These are phyloP conservation scores for Fraxinus ornus DNA, from an alignment of 305 asterid genomes.

Conservation along the genomic window DNA sequence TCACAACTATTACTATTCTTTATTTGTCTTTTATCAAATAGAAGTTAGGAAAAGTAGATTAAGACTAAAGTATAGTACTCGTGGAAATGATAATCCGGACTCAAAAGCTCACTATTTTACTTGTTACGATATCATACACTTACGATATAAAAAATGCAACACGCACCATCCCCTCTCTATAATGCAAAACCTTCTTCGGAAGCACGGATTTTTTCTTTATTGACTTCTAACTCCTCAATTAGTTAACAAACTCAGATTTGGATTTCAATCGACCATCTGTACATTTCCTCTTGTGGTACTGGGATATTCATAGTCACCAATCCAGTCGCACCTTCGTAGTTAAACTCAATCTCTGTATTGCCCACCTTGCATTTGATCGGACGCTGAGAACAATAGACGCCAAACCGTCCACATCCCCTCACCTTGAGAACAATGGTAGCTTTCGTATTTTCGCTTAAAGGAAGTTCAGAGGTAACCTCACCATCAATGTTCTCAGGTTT, in stretches of 20 bases:
- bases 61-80: too few species aligned
- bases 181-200: neutral
- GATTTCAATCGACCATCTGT: slow-evolving; percentile 36
- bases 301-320: slow-evolving; percentile 35
- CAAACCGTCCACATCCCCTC: slow-evolving; percentile 47
- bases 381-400: slow-evolving; percentile 39
- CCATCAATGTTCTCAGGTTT: slow-evolving; percentile 19
- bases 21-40: too few species aligned
- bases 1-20: too few species aligned
- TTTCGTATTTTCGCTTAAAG: slow-evolving; percentile 16
- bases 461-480: slow-evolving; percentile 15
- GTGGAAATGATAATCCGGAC: too few species aligned
- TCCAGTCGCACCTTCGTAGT: slow-evolving; percentile 31
- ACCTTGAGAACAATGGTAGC: slow-evolving; percentile 30
- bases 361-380: slow-evolving; percentile 39
- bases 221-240: neutral
- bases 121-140: too few species aligned
- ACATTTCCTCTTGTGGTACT: slow-evolving; percentile 39
- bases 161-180: neutral
- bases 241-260: slow-evolving; percentile 16
- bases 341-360: slow-evolving; percentile 23
- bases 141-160: too few species aligned
- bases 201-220: neutral
- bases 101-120: too few species aligned
- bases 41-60: too few species aligned